Evolutionary conservation across 106 monocot genomes (phyloP), one percentile per base, ranked within the genome.

Genomic region (Allium fistulosum): DNA sequence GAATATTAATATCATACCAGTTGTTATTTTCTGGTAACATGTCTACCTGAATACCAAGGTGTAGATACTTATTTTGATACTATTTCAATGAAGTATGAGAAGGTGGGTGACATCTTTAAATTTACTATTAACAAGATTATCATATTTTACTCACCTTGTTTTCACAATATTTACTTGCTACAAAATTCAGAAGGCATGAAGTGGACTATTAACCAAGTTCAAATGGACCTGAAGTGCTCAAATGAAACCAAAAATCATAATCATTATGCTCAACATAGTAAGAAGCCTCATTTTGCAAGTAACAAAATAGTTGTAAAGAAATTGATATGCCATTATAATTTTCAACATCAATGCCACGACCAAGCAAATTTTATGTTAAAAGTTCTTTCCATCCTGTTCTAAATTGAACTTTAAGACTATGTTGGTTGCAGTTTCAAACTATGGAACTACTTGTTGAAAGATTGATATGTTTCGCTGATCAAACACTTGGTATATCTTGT

Each of bases 61-160:
- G 99, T 93, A 16, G 99, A 99, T 81, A 87, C 92, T 65, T 87
- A 99, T 80, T 99, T 99, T 66, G 90, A 99, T 76, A 75, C 82
- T 15, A 99, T 99, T 83, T 92, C 99, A 46, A 85, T 87, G 71
- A 82, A 93, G 45, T 99, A 99, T 51, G 87, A 90, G 14, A 80
- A 93, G 87, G 99, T 93, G 61, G 67, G 72, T 75, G 75, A 22
- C 2, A 18, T 15, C 12, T 11, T 62, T 28, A 15, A 22, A 5
- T 66, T 78, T n/a, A 68, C 53, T 52, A 13, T 62, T 61, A 48
- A 47, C 71, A 8, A 52, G 3, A 17, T 49, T 6, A 59, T 18
- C 10, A 37, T 37, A 46, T 48, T 14, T 57, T 12, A 18, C 50
- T 12, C 49, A 26, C 65, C 28, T 28, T 3, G 3, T 28, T 28